Conservation (phyloP, 2,329 filamentous ascomycete genomes). For the Graphilbum sp. region DNA sequence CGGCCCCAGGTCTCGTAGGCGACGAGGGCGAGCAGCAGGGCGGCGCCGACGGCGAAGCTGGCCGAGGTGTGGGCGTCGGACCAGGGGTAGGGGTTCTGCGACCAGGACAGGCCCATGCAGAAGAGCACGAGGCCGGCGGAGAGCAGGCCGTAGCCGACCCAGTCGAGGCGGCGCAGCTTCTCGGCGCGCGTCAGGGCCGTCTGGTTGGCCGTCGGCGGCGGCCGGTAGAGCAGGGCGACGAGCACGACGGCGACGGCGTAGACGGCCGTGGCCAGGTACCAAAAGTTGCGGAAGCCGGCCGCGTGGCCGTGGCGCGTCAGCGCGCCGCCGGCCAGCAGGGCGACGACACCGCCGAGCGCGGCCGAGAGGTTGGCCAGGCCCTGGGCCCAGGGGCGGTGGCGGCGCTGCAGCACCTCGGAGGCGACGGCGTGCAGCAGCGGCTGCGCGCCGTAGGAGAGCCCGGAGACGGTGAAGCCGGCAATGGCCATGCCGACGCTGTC, state of each 20-base stretch:
- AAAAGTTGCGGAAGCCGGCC: slow-evolving; percentile 20
- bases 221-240: slow-evolving; percentile 17
- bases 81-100: slow-evolving; percentile 22
- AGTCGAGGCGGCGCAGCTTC: slow-evolving; percentile 21
- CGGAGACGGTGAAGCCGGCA: slow-evolving; percentile 19
- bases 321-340: slow-evolving; percentile 18
- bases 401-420: slow-evolving; percentile 22
- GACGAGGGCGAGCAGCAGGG: slow-evolving; percentile 12
- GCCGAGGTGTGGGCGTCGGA: slow-evolving; percentile 18
- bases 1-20: slow-evolving; percentile 19
- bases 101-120: slow-evolving; percentile 21
- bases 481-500: slow-evolving; percentile 19
- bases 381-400: slow-evolving; percentile 19
- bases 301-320: slow-evolving; percentile 16
- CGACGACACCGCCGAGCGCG: slow-evolving; percentile 15
- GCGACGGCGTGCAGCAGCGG: slow-evolving; percentile 22
- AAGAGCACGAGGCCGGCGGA: slow-evolving; percentile 20
- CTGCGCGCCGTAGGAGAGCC: slow-evolving; percentile 20
- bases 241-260: slow-evolving; percentile 15
- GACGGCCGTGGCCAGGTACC: slow-evolving; percentile 16
- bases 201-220: slow-evolving; percentile 15
- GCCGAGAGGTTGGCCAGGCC: slow-evolving; percentile 16
- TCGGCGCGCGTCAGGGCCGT: slow-evolving; percentile 12
- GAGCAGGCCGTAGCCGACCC: slow-evolving; percentile 21
- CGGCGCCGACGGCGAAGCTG: slow-evolving; percentile 19